Percentiles rank a stretch among this genome's conserved stretches.
These are phyloP conservation scores for Schoenoplectus tabernaemontani DNA, from an alignment of 202 grass and related monocot species.

Conservation along the genomic window DNA sequence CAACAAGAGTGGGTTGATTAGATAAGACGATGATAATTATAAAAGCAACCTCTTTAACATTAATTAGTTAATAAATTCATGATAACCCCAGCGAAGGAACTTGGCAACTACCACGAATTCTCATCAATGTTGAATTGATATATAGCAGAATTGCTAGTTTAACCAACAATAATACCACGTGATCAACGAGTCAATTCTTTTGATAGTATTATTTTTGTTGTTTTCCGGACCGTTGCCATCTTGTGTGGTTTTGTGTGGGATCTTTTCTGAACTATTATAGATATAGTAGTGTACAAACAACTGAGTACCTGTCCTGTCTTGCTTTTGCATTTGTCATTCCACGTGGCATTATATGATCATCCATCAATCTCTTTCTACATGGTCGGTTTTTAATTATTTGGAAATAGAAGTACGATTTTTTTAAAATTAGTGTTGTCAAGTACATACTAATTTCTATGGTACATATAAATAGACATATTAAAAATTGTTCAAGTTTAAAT, in stretches of 20 bases:
- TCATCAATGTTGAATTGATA: background rate
- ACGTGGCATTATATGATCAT: background rate
- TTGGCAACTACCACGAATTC: background rate
- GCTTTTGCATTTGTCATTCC: background rate
- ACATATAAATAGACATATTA: background rate
- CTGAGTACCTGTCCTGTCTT: background rate
- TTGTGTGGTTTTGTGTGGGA: background rate
- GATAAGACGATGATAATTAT: background rate
- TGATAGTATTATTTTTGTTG: background rate
- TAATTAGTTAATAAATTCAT: background rate
- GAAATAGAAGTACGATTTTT: background rate
- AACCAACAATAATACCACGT: constrained; percentile 5
- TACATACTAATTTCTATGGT: background rate
- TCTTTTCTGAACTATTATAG: background rate
- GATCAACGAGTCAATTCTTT: background rate
- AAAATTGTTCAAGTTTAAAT: background rate
- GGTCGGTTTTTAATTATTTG: background rate
- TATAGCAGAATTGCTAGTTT: background rate
- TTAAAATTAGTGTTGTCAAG: background rate
- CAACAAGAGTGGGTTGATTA: background rate
- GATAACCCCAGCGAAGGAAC: background rate
- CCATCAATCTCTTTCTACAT: background rate
- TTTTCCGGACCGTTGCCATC: background rate
- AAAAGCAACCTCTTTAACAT: background rate
- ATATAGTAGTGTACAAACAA: background rate